A percentile compares a stretch with the other conserved stretches of the same genome.
Evolutionary conservation across 345 rosid species (phyloP).

Genomic region (Geranium rotundifolium): DNA sequence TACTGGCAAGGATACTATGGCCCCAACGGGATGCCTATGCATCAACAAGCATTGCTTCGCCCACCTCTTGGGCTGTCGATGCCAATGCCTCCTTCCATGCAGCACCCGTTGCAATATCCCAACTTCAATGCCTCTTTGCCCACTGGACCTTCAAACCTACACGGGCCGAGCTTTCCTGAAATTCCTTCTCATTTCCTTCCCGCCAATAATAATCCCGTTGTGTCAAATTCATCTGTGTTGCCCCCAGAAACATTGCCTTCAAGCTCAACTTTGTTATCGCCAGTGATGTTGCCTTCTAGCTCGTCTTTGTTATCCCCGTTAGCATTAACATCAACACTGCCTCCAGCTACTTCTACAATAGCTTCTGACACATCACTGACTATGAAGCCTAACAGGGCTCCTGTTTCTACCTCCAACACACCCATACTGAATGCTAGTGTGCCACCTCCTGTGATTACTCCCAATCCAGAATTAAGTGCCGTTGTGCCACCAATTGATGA

Average conservation of each 20-base stretch:
- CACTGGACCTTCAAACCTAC: slow-evolving; percentile 35
- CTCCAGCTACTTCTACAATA: slow-evolving; percentile 19
- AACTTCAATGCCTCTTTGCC: slow-evolving; percentile 47
- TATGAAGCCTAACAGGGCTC: slow-evolving; percentile 36
- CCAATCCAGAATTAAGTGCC: slow-evolving; percentile 35
- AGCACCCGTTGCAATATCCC: slow-evolving; percentile 65
- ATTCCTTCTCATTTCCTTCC: slow-evolving; percentile 32
- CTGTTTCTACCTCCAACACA: slow-evolving; percentile 32
- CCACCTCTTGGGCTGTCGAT: slow-evolving; percentile 67
- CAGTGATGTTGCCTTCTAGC: no score
- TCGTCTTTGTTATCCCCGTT: no score
- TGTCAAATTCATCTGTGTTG: slow-evolving; percentile 26
- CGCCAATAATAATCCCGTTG: slow-evolving; percentile 27
- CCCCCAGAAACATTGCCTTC: slow-evolving; percentile 23
- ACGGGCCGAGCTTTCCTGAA: slow-evolving; percentile 42
- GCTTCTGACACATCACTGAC: slow-evolving; percentile 48
- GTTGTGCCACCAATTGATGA: slow-evolving; percentile 27
- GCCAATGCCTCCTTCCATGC: slow-evolving; percentile 62
- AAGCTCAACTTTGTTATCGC: no score
- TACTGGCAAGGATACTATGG: slow-evolving; percentile 88
- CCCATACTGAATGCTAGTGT: slow-evolving; percentile 30
- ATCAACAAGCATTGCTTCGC: slow-evolving; percentile 68
- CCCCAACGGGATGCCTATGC: slow-evolving; percentile 69
- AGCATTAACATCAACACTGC: slow-evolving; percentile 16
- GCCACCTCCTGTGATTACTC: slow-evolving; percentile 38